Percentiles rank a stretch among this genome's conserved stretches.
These are phyloP conservation scores for Aureobasidium sp. DNA, from an alignment of 2,329 filamentous ascomycete species.

Conservation along the genomic window DNA sequence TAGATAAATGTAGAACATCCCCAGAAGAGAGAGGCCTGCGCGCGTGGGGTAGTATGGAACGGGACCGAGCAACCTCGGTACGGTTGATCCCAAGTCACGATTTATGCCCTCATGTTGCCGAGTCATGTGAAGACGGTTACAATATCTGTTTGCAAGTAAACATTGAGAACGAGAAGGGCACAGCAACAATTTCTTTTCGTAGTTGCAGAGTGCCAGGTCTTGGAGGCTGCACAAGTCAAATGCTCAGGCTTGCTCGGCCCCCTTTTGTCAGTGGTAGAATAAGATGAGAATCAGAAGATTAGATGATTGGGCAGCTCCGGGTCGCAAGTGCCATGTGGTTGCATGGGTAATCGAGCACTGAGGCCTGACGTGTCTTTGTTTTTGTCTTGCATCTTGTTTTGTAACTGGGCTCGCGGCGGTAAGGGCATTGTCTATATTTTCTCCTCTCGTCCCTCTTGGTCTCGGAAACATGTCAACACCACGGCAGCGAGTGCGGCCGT, in stretches of 20 bases:
- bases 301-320: neutral
- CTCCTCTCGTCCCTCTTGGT: neutral
- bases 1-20: neutral
- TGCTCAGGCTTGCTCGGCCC: neutral
- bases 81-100: neutral
- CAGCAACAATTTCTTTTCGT: neutral
- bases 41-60: neutral
- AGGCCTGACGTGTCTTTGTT: conserved; percentile 7
- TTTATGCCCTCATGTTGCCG: conserved; percentile 5
- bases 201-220: no score
- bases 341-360: neutral
- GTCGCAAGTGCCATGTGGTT: neutral
- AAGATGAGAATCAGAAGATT: neutral
- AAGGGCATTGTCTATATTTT: neutral
- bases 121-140: neutral
- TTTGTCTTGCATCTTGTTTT: conserved; percentile 5
- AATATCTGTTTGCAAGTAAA: neutral
- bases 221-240: neutral
- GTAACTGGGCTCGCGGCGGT: neutral
- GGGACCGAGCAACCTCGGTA: conserved; percentile 5
- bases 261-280: neutral
- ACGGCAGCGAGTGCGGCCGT: conserved; percentile 1
- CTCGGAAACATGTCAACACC: conserved; percentile 2
- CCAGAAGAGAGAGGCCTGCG: neutral
- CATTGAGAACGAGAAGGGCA: neutral